A percentile compares a stretch with the other conserved stretches of the same genome.
These are phyloP conservation scores for Xanthoconium separans DNA, from an alignment of 1,284 basidiomycete genomes.

Conservation along the genomic window DNA sequence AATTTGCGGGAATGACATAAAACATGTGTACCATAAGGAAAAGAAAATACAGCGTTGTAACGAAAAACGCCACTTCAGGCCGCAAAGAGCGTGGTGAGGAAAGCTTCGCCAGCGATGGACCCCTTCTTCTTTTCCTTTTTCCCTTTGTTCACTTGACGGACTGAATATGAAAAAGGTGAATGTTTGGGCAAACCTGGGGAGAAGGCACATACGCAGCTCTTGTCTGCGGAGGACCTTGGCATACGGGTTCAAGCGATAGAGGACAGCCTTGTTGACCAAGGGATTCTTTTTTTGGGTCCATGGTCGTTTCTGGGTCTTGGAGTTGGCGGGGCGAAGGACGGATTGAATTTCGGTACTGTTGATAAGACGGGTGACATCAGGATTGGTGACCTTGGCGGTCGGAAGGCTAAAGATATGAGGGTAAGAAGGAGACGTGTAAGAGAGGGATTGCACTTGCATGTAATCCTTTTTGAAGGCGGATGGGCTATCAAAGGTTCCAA, in stretches of 20 bases:
- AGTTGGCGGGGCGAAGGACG: constrained; percentile 85
- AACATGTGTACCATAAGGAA: constrained; percentile 12
- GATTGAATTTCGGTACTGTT: constrained; percentile 98
- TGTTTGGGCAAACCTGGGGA: neutral
- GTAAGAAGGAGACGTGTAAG: neutral
- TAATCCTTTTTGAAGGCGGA: constrained; percentile 93
- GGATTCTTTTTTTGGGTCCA: constrained; percentile 99
- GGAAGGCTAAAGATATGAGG: constrained; percentile 61
- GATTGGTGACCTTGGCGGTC: constrained; percentile 94
- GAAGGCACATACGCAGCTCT: constrained; percentile 70
- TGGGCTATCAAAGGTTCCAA: constrained; percentile 87
- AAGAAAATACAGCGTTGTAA: constrained; percentile 3
- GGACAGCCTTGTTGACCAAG: constrained; percentile 90
- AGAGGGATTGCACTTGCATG: constrained; percentile 48
- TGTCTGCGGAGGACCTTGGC: constrained; percentile 91
- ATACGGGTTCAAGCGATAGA: constrained; percentile 99
- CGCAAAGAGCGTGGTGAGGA: constrained; percentile 85
- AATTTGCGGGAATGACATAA: constrained; percentile 18
- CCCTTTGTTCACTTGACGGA: constrained; percentile 69
- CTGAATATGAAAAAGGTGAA: constrained; percentile 36
- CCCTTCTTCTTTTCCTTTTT: constrained; percentile 68
- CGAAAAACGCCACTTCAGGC: constrained; percentile 50
- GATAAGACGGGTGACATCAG: constrained; percentile 97
- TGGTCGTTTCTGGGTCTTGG: constrained; percentile 84
- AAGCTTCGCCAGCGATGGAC: constrained; percentile 77